Evolutionary conservation across 495 filamentous ascomycete species (phyloP).

Genomic region (Lineolata rhizophorae): DNA sequence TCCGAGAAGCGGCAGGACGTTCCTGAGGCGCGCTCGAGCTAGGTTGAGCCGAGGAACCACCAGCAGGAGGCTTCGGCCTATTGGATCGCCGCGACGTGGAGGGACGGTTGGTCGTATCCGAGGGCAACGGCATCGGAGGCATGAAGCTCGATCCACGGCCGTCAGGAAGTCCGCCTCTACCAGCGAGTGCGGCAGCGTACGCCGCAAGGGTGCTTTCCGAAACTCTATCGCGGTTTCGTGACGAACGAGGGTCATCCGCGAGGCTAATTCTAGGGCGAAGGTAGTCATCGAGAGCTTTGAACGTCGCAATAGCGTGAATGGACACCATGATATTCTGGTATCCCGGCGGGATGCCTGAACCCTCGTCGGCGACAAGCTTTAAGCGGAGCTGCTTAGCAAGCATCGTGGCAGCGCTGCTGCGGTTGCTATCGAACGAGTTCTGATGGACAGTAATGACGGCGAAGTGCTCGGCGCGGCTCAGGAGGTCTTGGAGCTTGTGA

Average conservation of each 20-base stretch:
- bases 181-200: slow-evolving; percentile 51
- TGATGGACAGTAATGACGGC: slow-evolving; percentile 92
- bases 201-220: slow-evolving; percentile 46
- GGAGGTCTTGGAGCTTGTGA: slow-evolving; percentile 82
- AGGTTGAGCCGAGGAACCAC: slow-evolving; percentile 22
- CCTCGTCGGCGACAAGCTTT: slow-evolving; percentile 74
- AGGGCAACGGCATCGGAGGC: slow-evolving; percentile 4
- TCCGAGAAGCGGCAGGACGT: slow-evolving; percentile 6
- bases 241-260: slow-evolving; percentile 30
- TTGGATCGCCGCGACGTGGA: slow-evolving; percentile 3
- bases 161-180: slow-evolving; percentile 11
- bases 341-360: slow-evolving; percentile 60
- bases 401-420: slow-evolving; percentile 87
- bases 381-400: slow-evolving; percentile 87
- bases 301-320: slow-evolving; percentile 95
- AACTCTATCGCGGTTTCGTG: too few relatives aligned
- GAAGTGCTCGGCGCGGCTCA: slow-evolving; percentile 94
- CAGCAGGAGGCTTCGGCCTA: slow-evolving; percentile 6
- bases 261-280: slow-evolving; percentile 72
- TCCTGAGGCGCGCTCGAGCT: slow-evolving; percentile 22
- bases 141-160: too few relatives aligned
- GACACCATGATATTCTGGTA: slow-evolving; percentile 93
- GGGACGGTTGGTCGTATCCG: slow-evolving; percentile 8
- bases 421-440: slow-evolving; percentile 75
- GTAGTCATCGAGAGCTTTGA: slow-evolving; percentile 94